Percentiles rank a stretch among this genome's conserved stretches.
These are phyloP conservation scores for Cucurbita argyrosperma DNA, from an alignment of 306 rosid genomes.

Conservation along the genomic window DNA sequence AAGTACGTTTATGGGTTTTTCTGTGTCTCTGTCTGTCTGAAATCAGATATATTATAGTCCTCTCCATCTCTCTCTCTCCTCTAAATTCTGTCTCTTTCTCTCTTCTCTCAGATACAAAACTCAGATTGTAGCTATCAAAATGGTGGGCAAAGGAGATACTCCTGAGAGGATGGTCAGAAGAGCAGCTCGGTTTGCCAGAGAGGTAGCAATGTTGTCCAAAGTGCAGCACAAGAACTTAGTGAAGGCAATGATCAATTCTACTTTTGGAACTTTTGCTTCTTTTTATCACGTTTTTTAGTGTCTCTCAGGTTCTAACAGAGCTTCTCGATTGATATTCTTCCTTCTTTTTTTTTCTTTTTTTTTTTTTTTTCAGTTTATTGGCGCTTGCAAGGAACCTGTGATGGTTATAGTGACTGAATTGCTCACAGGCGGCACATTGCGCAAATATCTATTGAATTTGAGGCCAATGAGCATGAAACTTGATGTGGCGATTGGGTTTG, in stretches of 20 bases:
- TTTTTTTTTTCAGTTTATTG: conserved; percentile 44
- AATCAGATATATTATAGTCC: background rate
- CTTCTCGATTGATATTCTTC: background rate
- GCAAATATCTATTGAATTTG: conserved; percentile 56
- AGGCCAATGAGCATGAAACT: conserved; percentile 68
- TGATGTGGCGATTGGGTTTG: conserved; percentile 55
- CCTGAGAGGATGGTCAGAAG: conserved; percentile 58
- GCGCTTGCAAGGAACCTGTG: conserved; percentile 91
- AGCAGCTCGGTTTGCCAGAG: conserved; percentile 78
- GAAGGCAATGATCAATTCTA: conserved; percentile 28
- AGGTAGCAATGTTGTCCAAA: conserved; percentile 82
- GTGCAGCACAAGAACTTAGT: conserved; percentile 88
- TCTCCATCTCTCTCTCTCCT: background rate
- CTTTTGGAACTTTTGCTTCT: background rate
- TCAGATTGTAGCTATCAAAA: conserved; percentile 77
- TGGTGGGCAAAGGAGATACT: conserved; percentile 66
- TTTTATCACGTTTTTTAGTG: background rate
- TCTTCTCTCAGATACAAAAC: conserved; percentile 49
- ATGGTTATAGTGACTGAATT: conserved; percentile 96
- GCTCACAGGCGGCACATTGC: conserved; percentile 78
- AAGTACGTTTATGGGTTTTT: conserved; percentile 53
- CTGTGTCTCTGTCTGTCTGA: background rate
- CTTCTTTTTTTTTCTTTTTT: too few species aligned
- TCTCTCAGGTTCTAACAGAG: background rate
- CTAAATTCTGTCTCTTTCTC: conserved; percentile 8